These are phyloP conservation scores for Trichoderma sp. DNA, from an alignment of 2,329 filamentous ascomycete species.

Conservation along the genomic window DNA sequence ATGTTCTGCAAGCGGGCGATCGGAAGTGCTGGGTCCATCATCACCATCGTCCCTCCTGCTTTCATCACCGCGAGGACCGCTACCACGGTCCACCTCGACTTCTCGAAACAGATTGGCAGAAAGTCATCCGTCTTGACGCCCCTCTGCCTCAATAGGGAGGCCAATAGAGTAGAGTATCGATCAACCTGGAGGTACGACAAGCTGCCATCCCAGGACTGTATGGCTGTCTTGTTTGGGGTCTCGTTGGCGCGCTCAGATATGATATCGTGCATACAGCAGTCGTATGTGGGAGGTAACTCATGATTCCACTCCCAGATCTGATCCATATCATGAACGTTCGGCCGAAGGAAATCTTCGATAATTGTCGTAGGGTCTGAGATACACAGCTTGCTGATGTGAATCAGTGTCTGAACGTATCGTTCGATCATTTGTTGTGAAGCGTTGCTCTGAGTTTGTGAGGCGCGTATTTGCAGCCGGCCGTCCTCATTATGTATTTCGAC, in stretches of 20 bases:
- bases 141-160: neutral
- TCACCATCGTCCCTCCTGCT: constrained; percentile 41
- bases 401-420: neutral
- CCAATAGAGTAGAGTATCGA: constrained; percentile 1
- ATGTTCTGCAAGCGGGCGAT: neutral
- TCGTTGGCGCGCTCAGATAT: constrained; percentile 1
- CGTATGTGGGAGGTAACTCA: neutral
- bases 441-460: no score
- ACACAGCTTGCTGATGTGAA: neutral
- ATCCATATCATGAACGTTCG: neutral
- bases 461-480: neutral
- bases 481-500: neutral
- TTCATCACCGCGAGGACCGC: constrained; percentile 40
- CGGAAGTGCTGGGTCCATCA: constrained; percentile 36
- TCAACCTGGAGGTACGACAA: constrained; percentile 23
- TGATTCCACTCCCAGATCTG: constrained; percentile 28
- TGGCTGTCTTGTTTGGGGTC: constrained; percentile 13
- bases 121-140: constrained; percentile 30
- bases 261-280: constrained; percentile 18
- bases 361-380: neutral
- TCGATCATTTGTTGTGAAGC: neutral
- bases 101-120: constrained; percentile 40
- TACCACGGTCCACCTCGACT: constrained; percentile 39
- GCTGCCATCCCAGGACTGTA: constrained; percentile 26
- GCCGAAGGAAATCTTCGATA: neutral